Conservation (phyloP, 306 rosid species). For the Inga laurina region DNA sequence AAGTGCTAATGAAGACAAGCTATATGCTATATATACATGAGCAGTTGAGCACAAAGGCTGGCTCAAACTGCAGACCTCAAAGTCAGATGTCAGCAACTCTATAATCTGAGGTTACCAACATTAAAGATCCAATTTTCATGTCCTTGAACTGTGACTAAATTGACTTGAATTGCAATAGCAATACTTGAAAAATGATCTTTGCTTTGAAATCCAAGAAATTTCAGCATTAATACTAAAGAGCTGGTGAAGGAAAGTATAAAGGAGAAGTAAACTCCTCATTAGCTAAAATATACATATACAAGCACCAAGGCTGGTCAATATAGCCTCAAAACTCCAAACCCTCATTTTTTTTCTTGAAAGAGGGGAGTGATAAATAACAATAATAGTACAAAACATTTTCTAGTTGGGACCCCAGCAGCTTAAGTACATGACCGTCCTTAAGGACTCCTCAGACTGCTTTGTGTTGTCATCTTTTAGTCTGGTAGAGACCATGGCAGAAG, state of each 20-base stretch:
- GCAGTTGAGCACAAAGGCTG: background rate
- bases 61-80: background rate
- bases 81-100: background rate
- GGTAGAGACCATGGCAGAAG: background rate
- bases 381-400: background rate
- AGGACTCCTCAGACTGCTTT: background rate
- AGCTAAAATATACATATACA: background rate
- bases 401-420: slow-evolving; percentile 10
- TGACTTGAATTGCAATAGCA: background rate
- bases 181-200: background rate
- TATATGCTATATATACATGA: background rate
- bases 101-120: background rate
- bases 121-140: background rate
- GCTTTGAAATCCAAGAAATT: background rate
- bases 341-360: background rate
- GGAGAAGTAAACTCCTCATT: background rate
- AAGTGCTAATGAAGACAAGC: background rate
- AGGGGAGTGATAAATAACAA: background rate
- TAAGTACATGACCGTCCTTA: background rate
- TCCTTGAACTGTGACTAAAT: background rate
- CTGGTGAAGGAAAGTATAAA: background rate
- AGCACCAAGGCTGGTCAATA: background rate
- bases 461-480: background rate
- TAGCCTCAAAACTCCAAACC: background rate
- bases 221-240: background rate